phyloP scores from a whole-genome alignment of 1,139 yeast genomes.

The Zygosaccharomyces sapae region DNA sequence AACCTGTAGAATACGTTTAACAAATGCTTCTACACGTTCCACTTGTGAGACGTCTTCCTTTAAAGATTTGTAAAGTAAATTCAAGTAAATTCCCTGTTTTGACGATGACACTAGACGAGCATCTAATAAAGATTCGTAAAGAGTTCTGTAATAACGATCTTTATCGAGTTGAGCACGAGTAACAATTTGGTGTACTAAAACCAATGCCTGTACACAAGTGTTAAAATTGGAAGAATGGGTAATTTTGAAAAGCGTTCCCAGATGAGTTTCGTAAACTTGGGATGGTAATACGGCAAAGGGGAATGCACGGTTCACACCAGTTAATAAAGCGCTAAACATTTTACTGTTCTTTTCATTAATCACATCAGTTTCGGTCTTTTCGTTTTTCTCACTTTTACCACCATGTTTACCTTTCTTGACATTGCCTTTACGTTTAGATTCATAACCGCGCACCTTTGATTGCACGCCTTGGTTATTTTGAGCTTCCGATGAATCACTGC shows the following conservation, averaged over 20 bases:
- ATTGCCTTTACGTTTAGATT: constrained; percentile 50
- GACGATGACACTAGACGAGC: constrained; percentile 78
- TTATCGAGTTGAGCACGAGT: constrained; percentile 51
- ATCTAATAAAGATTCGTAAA: constrained; percentile 86
- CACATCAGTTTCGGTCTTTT: constrained; percentile 64
- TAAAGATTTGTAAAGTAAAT: constrained; percentile 77
- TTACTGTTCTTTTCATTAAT: constrained; percentile 81
- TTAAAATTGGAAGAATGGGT: constrained; percentile 94
- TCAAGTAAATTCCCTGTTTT: constrained; percentile 84
- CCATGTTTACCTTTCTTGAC: constrained; percentile 67
- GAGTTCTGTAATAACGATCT: constrained; percentile 81
- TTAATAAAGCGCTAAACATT: constrained; percentile 81
- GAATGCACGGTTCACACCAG: constrained; percentile 95
- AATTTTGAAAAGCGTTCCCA: constrained; percentile 79
- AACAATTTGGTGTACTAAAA: constrained; percentile 74
- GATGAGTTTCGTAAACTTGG: constrained; percentile 68
- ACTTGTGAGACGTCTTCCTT: constrained; percentile 59
- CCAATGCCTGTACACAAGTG: constrained; percentile 89
- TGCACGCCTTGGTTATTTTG: constrained; percentile 31
- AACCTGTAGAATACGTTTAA: constrained; percentile 82
- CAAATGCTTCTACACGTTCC: constrained; percentile 79
- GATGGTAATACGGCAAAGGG: constrained; percentile 81
- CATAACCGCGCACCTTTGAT: constrained; percentile 36
- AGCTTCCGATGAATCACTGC: constrained; percentile 49
- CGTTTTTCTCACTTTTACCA: constrained; percentile 68